Evolutionary conservation across 2,329 filamentous ascomycete species (phyloP).

Genomic region (Pseudopithomyces chartarum): DNA sequence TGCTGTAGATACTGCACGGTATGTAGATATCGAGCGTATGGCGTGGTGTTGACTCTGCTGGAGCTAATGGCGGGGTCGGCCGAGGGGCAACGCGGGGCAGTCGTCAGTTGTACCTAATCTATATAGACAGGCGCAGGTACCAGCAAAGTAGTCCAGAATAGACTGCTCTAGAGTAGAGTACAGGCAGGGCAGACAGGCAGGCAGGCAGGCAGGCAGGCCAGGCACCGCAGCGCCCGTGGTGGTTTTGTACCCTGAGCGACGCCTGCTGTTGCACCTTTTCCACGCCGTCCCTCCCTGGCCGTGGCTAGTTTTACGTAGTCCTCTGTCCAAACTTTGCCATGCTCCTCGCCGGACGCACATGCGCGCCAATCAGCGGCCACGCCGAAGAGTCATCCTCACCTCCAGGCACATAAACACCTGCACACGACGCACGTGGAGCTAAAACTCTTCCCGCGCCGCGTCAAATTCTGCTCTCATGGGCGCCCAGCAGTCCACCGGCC

Average conservation of each 20-base stretch:
- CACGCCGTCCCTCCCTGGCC: not conserved
- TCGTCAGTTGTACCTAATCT: no score
- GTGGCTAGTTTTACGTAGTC: not conserved
- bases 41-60: no score
- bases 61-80: not conserved
- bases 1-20: no score
- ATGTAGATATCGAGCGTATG: no score
- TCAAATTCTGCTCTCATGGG: slow-evolving; percentile 46
- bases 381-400: slow-evolving; percentile 15
- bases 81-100: not conserved
- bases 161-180: no score
- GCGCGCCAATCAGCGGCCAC: slow-evolving; percentile 3
- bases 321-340: not conserved
- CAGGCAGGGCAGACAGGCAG: not conserved
- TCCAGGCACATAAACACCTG: slow-evolving; percentile 1
- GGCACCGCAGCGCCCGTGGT: not conserved
- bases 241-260: slow-evolving; percentile 2
- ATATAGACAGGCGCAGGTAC: no score
- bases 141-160: no score
- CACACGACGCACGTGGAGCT: slow-evolving; percentile 11
- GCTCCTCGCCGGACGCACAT: not conserved
- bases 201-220: not conserved
- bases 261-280: not conserved
- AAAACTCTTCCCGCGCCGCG: slow-evolving; percentile 15
- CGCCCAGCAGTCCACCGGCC: slow-evolving; percentile 51